A percentile compares a stretch with the other conserved stretches of the same genome.
phyloP scores from a whole-genome alignment of 768 basidiomycete genomes.

The Collybia mongolica region DNA sequence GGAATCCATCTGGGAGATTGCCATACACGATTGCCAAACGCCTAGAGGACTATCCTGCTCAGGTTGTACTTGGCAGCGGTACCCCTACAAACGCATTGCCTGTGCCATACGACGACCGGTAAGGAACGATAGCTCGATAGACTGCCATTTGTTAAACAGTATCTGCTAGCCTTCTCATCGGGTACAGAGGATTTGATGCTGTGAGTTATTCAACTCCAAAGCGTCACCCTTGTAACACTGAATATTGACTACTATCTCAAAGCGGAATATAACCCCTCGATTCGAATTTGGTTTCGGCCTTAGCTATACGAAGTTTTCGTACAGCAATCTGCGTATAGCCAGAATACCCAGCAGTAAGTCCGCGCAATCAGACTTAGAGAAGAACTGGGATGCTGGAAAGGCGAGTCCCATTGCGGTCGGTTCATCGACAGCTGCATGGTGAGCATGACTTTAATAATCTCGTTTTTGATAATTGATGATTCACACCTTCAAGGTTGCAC shows the following conservation, averaged over 20 bases:
- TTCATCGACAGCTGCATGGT: slow-evolving; percentile 65
- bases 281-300: slow-evolving; percentile 91
- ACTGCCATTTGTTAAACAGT: neutral
- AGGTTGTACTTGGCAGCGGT: slow-evolving; percentile 37
- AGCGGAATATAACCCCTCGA: slow-evolving; percentile 73
- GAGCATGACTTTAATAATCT: neutral
- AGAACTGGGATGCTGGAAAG: slow-evolving; percentile 58
- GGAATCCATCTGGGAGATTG: slow-evolving; percentile 66
- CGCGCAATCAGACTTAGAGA: slow-evolving; percentile 35
- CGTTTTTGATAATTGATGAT: neutral
- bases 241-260: slow-evolving; percentile 10
- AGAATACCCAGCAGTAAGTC: slow-evolving; percentile 37
- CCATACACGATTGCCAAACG: slow-evolving; percentile 76
- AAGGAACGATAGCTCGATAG: neutral
- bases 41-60: slow-evolving; percentile 55
- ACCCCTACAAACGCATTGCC: slow-evolving; percentile 35
- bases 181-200: slow-evolving; percentile 72
- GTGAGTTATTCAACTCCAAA: slow-evolving; percentile 35
- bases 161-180: slow-evolving; percentile 51
- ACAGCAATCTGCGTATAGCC: slow-evolving; percentile 53
- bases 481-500: slow-evolving; percentile 37
- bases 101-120: slow-evolving; percentile 61
- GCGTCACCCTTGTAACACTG: neutral
- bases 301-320: slow-evolving; percentile 82
- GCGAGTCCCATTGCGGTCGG: slow-evolving; percentile 55